Evolutionary conservation across 2,329 filamentous ascomycete genomes (phyloP).

Genomic region (Aspergillus proliferans): DNA sequence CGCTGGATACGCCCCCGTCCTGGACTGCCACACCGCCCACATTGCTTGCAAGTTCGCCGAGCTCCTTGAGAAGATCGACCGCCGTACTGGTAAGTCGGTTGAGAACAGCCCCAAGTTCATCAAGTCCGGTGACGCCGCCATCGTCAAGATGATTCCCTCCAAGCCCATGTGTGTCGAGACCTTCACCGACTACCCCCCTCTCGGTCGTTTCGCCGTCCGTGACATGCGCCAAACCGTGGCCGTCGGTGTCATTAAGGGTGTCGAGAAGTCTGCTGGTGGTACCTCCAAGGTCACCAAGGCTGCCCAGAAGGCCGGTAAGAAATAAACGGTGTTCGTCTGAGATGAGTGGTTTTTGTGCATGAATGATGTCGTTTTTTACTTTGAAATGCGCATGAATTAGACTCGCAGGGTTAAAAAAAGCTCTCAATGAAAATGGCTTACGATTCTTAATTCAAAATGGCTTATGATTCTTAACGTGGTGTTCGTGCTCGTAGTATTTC

Average conservation of each 20-base stretch:
- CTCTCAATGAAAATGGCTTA: too few relatives aligned
- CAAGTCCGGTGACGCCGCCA: slow-evolving; percentile 99
- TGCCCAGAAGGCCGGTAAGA: slow-evolving; percentile 65
- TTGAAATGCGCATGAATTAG: slow-evolving; percentile 1
- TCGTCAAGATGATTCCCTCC: slow-evolving; percentile 99
- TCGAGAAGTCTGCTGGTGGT: slow-evolving; percentile 57
- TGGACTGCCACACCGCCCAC: slow-evolving; percentile 99
- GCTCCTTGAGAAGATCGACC: slow-evolving; percentile 99
- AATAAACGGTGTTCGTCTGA: slow-evolving; percentile 49
- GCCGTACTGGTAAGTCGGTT: slow-evolving; percentile 97
- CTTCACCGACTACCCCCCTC: slow-evolving; percentile 99
- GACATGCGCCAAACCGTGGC: slow-evolving; percentile 62
- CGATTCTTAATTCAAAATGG: too few relatives aligned
- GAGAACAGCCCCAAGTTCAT: slow-evolving; percentile 96
- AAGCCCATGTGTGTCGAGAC: slow-evolving; percentile 99
- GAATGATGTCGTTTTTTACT: background rate
- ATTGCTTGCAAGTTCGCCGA: slow-evolving; percentile 99
- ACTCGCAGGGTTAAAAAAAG: background rate
- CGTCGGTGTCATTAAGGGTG: slow-evolving; percentile 55
- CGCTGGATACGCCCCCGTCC: slow-evolving; percentile 97
- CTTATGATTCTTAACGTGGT: too few relatives aligned
- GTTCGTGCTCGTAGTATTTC: background rate
- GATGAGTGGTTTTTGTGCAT: slow-evolving; percentile 2
- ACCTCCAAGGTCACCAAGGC: slow-evolving; percentile 58
- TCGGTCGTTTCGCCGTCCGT: slow-evolving; percentile 99